Evolutionary conservation across 306 rosid genomes (phyloP).

Genomic region (Cyamopsis tetragonoloba): DNA sequence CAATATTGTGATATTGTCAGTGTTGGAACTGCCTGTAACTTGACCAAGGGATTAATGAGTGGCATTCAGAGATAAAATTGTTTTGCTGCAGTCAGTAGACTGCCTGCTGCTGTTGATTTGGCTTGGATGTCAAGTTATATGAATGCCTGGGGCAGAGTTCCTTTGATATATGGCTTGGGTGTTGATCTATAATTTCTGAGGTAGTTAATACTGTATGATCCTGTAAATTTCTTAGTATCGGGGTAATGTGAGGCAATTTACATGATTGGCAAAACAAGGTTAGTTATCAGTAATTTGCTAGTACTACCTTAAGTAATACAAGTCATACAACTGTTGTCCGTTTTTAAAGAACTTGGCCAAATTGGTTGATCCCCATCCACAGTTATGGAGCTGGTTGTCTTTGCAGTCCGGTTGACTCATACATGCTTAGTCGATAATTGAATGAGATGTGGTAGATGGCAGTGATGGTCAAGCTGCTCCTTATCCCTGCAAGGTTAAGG

Average conservation of each 20-base stretch:
- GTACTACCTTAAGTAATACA: slow-evolving; percentile 37
- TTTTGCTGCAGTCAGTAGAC: slow-evolving; percentile 30
- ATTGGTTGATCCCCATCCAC: slow-evolving; percentile 85
- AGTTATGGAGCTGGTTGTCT: slow-evolving; percentile 85
- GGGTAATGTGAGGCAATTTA: slow-evolving; percentile 20
- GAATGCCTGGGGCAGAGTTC: slow-evolving; percentile 38
- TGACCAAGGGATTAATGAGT: slow-evolving; percentile 38
- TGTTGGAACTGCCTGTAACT: slow-evolving; percentile 41
- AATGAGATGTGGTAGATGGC: slow-evolving; percentile 56
- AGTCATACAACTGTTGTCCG: slow-evolving; percentile 29
- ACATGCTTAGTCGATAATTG: slow-evolving; percentile 65
- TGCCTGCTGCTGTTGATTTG: slow-evolving; percentile 23
- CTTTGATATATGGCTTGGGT: slow-evolving; percentile 32
- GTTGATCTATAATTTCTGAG: slow-evolving; percentile 24
- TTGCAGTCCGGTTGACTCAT: slow-evolving; percentile 98
- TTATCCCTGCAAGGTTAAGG: slow-evolving; percentile 98
- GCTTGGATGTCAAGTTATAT: slow-evolving; percentile 43
- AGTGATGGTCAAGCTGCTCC: slow-evolving; percentile 90
- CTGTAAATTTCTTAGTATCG: slow-evolving; percentile 22
- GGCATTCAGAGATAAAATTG: slow-evolving; percentile 34
- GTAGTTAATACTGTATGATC: slow-evolving; percentile 26
- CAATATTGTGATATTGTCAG: slow-evolving; percentile 37
- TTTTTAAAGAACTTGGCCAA: slow-evolving; percentile 40
- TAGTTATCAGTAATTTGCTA: slow-evolving; percentile 30
- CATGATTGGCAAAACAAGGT: slow-evolving; percentile 28